Evolutionary conservation across 1,284 basidiomycete species (phyloP), one percentile per base, ranked within the genome.

Genomic region (Marasmius oreades): DNA sequence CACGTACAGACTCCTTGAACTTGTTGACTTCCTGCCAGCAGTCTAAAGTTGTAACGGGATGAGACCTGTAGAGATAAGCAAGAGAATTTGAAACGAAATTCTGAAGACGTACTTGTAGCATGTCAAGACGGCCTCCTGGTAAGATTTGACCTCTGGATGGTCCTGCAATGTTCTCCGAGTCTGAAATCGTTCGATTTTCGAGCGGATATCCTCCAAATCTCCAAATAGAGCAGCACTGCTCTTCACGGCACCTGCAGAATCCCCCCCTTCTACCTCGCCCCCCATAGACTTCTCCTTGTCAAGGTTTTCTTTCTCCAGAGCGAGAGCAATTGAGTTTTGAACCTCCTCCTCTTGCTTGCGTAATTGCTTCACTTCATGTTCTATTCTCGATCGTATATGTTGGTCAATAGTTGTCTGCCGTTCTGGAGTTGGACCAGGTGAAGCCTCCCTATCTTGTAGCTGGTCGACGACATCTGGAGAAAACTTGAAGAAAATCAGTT

Each of bases 281-380:
- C 78, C 76, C 75, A 80, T 77, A 33, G 66, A 66, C 60, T 74
- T 76, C 70, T 92, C 90, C 56, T 78, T 77, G 69, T 91, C 86
- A 47, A 92, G 69, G 68, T 92, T 92, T 73, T 92, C 90, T 72
- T 85, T 87, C 73, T 91, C 87, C 37, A 92, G 73, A 3, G 86
- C 87, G 37, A 66, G 70, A 64, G 88, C 84, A 50, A 92, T 90
- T 69, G 90, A 80, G 53, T 74, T 71, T 43, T 78, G 80, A 3
- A 92, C 84, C 22, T 73, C 68, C 61, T 85, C 81, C 66, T 91
- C 90, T 63, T 88, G 82, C 39, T 77, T 73, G 44, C 80, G 83
- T 60, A 92, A 73, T 48, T 77, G 78, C 45, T 77, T 71, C 10
- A 90, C 71, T 67, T 91, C 88, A 37, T 74, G 73, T 51, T 84